These are phyloP conservation scores for Sphaerostilbella broomeana DNA, from an alignment of 2,329 filamentous ascomycete species.

Conservation along the genomic window DNA sequence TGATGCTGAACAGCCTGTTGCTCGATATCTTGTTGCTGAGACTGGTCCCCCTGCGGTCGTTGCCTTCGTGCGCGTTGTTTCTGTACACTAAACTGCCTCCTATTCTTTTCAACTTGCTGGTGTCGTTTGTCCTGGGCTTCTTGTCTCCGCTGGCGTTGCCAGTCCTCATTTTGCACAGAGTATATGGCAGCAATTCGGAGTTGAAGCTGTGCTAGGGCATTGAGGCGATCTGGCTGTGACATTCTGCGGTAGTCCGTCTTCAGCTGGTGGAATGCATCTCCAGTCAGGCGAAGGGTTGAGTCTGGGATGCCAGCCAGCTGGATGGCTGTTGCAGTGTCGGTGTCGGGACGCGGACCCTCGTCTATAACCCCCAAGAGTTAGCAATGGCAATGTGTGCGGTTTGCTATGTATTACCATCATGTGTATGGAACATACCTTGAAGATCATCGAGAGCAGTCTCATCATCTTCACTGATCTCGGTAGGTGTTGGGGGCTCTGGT, in stretches of 20 bases:
- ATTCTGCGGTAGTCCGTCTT: conserved; percentile 39
- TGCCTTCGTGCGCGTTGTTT: conserved; percentile 21
- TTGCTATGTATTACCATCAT: too few relatives aligned
- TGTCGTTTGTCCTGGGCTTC: conserved; percentile 34
- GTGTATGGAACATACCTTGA: conserved; percentile 14
- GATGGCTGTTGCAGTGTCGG: conserved; percentile 32
- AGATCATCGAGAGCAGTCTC: conserved; percentile 24
- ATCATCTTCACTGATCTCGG: conserved; percentile 27
- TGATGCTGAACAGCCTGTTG: conserved; percentile 17
- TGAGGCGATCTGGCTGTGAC: conserved; percentile 33
- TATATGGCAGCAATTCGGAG: conserved; percentile 39
- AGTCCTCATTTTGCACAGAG: conserved; percentile 38
- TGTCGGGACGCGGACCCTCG: conserved; percentile 28
- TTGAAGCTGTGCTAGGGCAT: conserved; percentile 34
- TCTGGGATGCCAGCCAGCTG: conserved; percentile 35
- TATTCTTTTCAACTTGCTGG: conserved; percentile 30
- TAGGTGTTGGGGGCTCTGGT: conserved; percentile 35
- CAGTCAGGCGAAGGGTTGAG: conserved; percentile 33
- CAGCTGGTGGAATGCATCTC: conserved; percentile 39
- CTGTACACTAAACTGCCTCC: conserved; percentile 21
- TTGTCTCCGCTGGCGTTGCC: conserved; percentile 33
- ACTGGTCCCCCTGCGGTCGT: conserved; percentile 22
- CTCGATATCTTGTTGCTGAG: conserved; percentile 19
- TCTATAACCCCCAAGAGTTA: too few relatives aligned
- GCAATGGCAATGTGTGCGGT: too few relatives aligned